Evolutionary conservation across 2,329 filamentous ascomycete species (phyloP).

Genomic region (Aspergillus spinulosporus): DNA sequence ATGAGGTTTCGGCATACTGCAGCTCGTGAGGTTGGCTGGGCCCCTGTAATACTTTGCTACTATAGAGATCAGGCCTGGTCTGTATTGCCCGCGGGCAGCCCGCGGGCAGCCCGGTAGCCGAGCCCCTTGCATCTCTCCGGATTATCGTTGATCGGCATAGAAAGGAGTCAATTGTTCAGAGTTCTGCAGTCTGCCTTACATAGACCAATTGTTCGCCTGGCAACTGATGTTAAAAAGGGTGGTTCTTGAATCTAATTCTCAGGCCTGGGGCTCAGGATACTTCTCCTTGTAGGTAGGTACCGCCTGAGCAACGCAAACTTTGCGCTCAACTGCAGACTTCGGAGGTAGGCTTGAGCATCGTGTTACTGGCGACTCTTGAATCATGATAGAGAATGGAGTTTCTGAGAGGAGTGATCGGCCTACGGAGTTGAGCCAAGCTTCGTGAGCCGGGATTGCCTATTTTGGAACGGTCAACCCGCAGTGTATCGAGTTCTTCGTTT

Average conservation of each 20-base stretch:
- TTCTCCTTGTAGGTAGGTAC: neutral
- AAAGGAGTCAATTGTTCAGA: neutral
- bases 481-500: too few species aligned
- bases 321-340: too few species aligned
- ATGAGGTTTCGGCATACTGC: conserved; percentile 8
- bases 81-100: neutral
- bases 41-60: conserved; percentile 2
- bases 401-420: too few species aligned
- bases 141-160: neutral
- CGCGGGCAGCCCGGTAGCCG: neutral
- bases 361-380: too few species aligned
- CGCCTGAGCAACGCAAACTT: neutral
- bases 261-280: neutral
- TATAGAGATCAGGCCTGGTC: neutral
- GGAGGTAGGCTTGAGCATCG: too few species aligned
- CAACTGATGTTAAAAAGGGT: conserved; percentile 5
- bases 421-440: too few species aligned
- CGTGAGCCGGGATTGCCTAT: too few species aligned
- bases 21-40: neutral
- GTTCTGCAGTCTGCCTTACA: neutral
- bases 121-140: conserved; percentile 8
- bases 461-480: too few species aligned
- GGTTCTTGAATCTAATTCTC: too few species aligned
- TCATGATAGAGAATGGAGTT: too few species aligned
- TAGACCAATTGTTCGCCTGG: neutral